Conservation (phyloP, 768 basidiomycete species). For the Inosperma sp. region DNA sequence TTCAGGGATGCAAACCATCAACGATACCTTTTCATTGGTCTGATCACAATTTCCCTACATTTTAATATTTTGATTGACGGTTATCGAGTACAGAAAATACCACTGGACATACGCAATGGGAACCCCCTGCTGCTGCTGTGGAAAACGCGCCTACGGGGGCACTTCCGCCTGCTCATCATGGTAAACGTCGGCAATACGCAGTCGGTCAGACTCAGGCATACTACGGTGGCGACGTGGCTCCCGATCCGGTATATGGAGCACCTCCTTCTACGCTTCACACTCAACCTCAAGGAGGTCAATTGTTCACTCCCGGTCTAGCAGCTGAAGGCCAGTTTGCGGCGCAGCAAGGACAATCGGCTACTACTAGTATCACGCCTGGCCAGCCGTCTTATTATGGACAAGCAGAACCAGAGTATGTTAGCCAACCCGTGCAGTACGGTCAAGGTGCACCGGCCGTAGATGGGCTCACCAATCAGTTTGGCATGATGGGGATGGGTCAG, state of each 20-base stretch:
- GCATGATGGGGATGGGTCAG: conserved; percentile 79
- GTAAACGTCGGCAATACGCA: conserved; percentile 89
- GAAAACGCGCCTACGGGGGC: conserved; percentile 41
- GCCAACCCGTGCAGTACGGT: conserved; percentile 38
- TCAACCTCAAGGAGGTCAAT: conserved; percentile 46
- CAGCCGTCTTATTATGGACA: conserved; percentile 42
- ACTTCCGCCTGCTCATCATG: conserved; percentile 47
- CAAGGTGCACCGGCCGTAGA: conserved; percentile 56
- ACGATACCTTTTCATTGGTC: conserved; percentile 87
- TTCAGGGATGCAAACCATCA: conserved; percentile 75
- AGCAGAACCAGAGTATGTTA: conserved; percentile 45
- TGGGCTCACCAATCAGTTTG: conserved; percentile 77
- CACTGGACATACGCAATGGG: conserved; percentile 87
- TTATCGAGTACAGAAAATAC: conserved; percentile 60
- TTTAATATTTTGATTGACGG: conserved; percentile 12
- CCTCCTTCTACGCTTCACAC: conserved; percentile 36
- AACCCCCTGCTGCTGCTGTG: conserved; percentile 50
- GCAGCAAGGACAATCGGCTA: conserved; percentile 47
- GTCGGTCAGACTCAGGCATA: conserved; percentile 91
- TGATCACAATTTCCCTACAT: conserved; percentile 30
- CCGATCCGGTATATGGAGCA: conserved; percentile 42
- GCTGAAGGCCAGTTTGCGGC: conserved; percentile 62
- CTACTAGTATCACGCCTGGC: conserved; percentile 19
- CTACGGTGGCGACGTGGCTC: conserved; percentile 50
- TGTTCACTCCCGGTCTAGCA: conserved; percentile 83